phyloP scores from a whole-genome alignment of 2,329 filamentous ascomycete species.

The Parascedosporium putredinis region DNA sequence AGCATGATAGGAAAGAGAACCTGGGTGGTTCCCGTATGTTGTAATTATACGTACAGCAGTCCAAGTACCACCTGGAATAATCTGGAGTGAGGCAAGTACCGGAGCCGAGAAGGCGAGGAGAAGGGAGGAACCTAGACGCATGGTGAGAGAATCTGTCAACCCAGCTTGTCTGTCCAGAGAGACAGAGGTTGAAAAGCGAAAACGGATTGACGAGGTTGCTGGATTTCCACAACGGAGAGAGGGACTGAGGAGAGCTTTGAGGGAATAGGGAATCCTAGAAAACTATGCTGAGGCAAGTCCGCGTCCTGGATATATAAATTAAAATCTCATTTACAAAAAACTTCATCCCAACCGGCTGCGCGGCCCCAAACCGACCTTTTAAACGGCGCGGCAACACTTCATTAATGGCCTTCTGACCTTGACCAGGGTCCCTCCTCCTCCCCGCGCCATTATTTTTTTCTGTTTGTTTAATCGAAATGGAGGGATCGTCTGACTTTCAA shows the following conservation, averaged over 20 bases:
- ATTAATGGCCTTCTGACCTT: neutral
- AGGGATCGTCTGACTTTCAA: too few relatives aligned
- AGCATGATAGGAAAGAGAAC: too few relatives aligned
- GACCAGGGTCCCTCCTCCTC: too few relatives aligned
- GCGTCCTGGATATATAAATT: neutral
- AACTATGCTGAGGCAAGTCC: too few relatives aligned
- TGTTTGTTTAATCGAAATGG: too few relatives aligned
- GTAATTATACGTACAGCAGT: slow-evolving; percentile 28
- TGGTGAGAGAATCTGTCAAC: neutral
- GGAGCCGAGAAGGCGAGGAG: slow-evolving; percentile 4
- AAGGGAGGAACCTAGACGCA: neutral
- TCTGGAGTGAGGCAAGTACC: slow-evolving; percentile 19
- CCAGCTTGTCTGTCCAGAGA: neutral
- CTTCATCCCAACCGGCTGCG: neutral
- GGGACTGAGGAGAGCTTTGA: too few relatives aligned
- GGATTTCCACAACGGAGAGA: too few relatives aligned
- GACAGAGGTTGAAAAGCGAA: neutral
- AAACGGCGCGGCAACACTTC: neutral
- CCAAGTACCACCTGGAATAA: slow-evolving; percentile 36
- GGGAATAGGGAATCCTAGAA: neutral
- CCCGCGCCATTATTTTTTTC: too few relatives aligned
- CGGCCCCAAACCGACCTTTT: neutral
- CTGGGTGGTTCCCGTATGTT: too few relatives aligned
- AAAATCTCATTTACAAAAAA: neutral
- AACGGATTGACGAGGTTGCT: too few relatives aligned